phyloP scores from a whole-genome alignment of 1,139 yeast species.

The Candida pseudoviswanathii region DNA sequence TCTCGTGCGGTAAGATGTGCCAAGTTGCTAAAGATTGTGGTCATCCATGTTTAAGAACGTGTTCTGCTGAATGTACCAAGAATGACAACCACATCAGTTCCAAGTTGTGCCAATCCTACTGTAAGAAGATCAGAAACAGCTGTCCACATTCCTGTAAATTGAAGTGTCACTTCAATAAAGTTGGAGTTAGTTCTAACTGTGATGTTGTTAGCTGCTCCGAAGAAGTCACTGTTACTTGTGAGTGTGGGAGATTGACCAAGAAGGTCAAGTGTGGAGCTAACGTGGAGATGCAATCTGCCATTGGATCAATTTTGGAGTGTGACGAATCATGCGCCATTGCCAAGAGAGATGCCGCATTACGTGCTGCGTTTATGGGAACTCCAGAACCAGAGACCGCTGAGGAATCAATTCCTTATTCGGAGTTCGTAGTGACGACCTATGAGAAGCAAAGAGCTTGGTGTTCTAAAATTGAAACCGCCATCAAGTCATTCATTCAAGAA shows the following conservation, averaged over 20 bases:
- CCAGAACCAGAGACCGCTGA: slow-evolving; percentile 20
- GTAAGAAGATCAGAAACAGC: slow-evolving; percentile 49
- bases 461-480: slow-evolving; percentile 53
- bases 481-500: slow-evolving; percentile 50
- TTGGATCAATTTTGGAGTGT: slow-evolving; percentile 51
- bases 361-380: slow-evolving; percentile 58
- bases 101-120: slow-evolving; percentile 52
- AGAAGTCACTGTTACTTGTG: slow-evolving; percentile 53
- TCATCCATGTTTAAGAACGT: slow-evolving; percentile 66
- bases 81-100: slow-evolving; percentile 35
- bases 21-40: slow-evolving; percentile 61
- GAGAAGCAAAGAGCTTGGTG: slow-evolving; percentile 66
- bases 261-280: slow-evolving; percentile 57
- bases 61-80: slow-evolving; percentile 46
- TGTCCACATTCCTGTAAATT: slow-evolving; percentile 69
- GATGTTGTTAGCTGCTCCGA: slow-evolving; percentile 49
- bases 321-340: slow-evolving; percentile 69
- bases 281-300: slow-evolving; percentile 25
- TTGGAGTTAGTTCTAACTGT: slow-evolving; percentile 37
- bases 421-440: slow-evolving; percentile 44
- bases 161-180: slow-evolving; percentile 63
- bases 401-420: slow-evolving; percentile 41
- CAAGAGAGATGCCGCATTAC: slow-evolving; percentile 61
- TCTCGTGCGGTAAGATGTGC: slow-evolving; percentile 76
- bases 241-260: slow-evolving; percentile 59